Evolutionary conservation across 2,329 filamentous ascomycete species (phyloP).

Genomic region (Ciborinia camelliae): DNA sequence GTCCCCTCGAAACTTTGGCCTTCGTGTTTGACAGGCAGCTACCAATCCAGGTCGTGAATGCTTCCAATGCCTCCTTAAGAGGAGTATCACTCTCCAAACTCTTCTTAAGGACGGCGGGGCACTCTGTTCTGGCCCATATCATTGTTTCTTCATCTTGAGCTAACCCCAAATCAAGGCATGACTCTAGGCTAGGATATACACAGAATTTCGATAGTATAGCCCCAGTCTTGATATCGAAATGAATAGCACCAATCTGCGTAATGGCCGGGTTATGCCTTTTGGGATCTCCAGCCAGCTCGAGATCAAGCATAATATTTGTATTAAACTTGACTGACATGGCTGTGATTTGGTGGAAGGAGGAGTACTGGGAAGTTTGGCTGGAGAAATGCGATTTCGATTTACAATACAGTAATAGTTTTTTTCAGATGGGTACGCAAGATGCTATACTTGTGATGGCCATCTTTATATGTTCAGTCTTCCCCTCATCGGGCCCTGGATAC

Average conservation of each 20-base stretch:
- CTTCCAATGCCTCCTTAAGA: not conserved
- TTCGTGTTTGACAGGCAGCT: not conserved
- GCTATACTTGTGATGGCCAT: too few relatives aligned
- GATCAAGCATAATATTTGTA: conserved; percentile 1
- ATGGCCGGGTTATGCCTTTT: not conserved
- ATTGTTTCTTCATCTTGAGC: not conserved
- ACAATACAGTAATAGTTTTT: too few relatives aligned
- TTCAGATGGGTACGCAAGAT: too few relatives aligned
- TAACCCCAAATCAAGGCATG: not conserved
- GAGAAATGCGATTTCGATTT: too few relatives aligned
- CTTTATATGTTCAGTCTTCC: too few relatives aligned
- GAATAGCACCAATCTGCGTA: not conserved
- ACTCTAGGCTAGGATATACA: not conserved
- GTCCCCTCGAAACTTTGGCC: not conserved
- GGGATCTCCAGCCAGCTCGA: not conserved
- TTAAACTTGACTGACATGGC: not conserved
- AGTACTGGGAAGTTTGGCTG: not conserved
- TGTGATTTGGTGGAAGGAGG: not conserved
- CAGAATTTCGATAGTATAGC: not conserved
- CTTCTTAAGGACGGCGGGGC: not conserved
- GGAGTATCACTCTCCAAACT: not conserved
- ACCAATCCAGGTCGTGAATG: not conserved
- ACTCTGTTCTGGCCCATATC: not conserved
- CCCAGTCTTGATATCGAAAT: not conserved
- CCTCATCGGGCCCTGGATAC: too few relatives aligned